phyloP scores from a whole-genome alignment of 2,329 filamentous ascomycete genomes.

The Diaporthe vexans region DNA sequence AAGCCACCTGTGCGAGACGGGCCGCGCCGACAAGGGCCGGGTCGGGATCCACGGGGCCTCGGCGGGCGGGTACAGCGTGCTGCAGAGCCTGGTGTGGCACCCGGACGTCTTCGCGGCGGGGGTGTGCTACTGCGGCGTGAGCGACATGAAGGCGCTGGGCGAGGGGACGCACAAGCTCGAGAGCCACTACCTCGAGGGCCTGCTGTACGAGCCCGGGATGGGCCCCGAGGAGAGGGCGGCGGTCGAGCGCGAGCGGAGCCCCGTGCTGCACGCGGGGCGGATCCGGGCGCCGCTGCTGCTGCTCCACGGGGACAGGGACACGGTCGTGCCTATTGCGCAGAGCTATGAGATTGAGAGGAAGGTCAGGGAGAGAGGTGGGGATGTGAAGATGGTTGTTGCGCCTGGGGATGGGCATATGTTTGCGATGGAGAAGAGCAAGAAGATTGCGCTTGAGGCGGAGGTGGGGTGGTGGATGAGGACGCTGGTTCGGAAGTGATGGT shows the following conservation, averaged over 20 bases:
- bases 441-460: conserved; percentile 58
- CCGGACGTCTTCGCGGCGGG: conserved; percentile 63
- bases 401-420: conserved; percentile 67
- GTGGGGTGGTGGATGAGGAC: conserved; percentile 63
- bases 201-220: conserved; percentile 56
- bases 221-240: conserved; percentile 55
- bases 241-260: conserved; percentile 62
- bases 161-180: conserved; percentile 70
- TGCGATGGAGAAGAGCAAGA: conserved; percentile 55
- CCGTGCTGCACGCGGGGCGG: conserved; percentile 61
- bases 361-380: conserved; percentile 56
- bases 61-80: conserved; percentile 67
- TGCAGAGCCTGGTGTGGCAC: conserved; percentile 62
- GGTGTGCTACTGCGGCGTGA: conserved; percentile 64
- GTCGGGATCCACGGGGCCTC: conserved; percentile 65
- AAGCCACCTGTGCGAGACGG: conserved; percentile 54
- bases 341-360: conserved; percentile 64
- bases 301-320: conserved; percentile 69
- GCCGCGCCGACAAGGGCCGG: conserved; percentile 53
- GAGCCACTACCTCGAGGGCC: conserved; percentile 61
- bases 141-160: conserved; percentile 61
- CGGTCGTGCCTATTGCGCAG: conserved; percentile 71
- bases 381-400: conserved; percentile 63
- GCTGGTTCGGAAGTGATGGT: conserved; percentile 46
- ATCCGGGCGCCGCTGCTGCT: conserved; percentile 66